Evolutionary conservation across 176 grass and related monocot genomes (phyloP), one percentile per base, ranked within the genome.

Genomic region (Coix lacrymajobi): DNA sequence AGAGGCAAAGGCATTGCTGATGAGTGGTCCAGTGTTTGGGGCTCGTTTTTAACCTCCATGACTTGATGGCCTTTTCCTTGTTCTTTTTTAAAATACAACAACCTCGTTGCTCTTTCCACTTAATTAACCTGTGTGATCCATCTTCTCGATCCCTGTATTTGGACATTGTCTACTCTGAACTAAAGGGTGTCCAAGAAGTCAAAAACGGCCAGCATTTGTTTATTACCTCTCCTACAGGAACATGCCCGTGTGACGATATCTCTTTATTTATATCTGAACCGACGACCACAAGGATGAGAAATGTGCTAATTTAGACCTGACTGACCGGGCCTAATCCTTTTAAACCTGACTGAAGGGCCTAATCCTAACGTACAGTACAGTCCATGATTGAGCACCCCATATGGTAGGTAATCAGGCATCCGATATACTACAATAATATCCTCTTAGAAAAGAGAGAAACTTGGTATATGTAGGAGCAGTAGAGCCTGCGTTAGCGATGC

Each of bases 361-460:
- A 48, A 69, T 37, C 3, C 15, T 26, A 12, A 57, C 31, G 46
- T 44, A 56, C 48, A 64, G 58, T 72, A 52, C 39, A 82, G 66
- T 64, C 75, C 67, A 79, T 88, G 73, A 73, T 84, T 84, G 67
- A 31, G 78, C 72, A 62, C 0, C 26, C 72, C 79, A 81, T 61
- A 81, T 87, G 85, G 36, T 61, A 61, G 70, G 71, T 87, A 66
- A 58, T 22, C 48, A 76, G 7, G 34, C 10, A 30, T 58, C 15
- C 6, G 30, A 30, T 14, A 69, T 34, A 38, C 65, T 38, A n/a
- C n/a, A n/a, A n/a, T n/a, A n/a, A n/a, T n/a, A 57, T 69, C 64
- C 4, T 56, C 32, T 33, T n/a, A 46, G 36, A 5, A 49, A 41
- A 48, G 19, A 16, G 11, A 40, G 1, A 29, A 73, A 75, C 36